Percentiles rank a stretch among this genome's conserved stretches.
Evolutionary conservation across 2,329 filamentous ascomycete species (phyloP).

Genomic region (Nemania sp.): DNA sequence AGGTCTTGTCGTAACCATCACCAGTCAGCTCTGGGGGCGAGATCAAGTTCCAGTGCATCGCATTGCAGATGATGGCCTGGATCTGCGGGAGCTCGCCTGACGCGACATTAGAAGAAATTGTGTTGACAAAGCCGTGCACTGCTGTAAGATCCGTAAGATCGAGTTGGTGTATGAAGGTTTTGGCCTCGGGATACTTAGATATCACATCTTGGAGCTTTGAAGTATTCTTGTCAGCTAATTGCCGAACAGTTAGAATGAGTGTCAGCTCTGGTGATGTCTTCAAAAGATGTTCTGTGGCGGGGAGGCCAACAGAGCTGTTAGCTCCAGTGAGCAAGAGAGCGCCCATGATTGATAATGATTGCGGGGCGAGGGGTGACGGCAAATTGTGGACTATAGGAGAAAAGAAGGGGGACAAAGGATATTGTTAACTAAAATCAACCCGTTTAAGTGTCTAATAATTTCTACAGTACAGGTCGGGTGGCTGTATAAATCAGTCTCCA

Average conservation of each 20-base stretch:
- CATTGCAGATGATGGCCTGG: conserved; percentile 45
- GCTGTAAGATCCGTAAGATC: conserved; percentile 39
- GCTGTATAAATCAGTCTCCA: no score
- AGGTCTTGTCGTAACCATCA: conserved; percentile 44
- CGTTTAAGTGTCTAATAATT: no score
- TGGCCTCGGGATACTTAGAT: conserved; percentile 41
- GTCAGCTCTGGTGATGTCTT: conserved; percentile 15
- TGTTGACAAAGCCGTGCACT: conserved; percentile 40
- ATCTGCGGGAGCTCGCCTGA: conserved; percentile 36
- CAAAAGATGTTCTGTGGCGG: conserved; percentile 20
- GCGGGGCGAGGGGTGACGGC: no score
- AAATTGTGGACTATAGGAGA: no score
- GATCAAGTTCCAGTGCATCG: conserved; percentile 43
- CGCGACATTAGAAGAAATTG: conserved; percentile 33
- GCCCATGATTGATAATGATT: not conserved
- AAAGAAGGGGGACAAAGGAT: no score
- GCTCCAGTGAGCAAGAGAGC: conserved; percentile 23
- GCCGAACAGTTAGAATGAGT: conserved; percentile 20
- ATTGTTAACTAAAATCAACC: no score
- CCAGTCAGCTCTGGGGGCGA: conserved; percentile 36
- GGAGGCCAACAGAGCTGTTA: conserved; percentile 25
- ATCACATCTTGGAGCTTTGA: conserved; percentile 18
- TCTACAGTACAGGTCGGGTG: no score
- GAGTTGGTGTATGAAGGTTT: conserved; percentile 36
- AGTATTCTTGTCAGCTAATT: conserved; percentile 19